A percentile compares a stretch with the other conserved stretches of the same genome.
phyloP scores from a whole-genome alignment of 805 yeast species.

The Candida krabiensis region DNA sequence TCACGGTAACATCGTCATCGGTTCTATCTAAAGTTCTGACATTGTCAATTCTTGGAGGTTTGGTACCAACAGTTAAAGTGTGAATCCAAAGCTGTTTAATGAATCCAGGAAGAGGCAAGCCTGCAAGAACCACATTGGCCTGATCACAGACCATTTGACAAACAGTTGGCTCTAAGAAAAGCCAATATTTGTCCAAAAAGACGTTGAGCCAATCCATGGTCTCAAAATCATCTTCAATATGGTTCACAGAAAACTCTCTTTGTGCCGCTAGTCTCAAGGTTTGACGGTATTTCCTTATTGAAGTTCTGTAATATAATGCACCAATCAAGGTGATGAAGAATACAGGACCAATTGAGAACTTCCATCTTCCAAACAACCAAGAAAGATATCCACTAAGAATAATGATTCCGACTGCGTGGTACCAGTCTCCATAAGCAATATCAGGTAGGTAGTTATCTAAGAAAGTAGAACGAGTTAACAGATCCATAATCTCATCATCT shows the following conservation, averaged over 20 bases:
- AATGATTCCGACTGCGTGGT: constrained; percentile 77
- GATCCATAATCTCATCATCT: constrained; percentile 72
- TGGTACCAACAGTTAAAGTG: constrained; percentile 88
- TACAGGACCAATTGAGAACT: constrained; percentile 77
- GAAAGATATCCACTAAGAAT: constrained; percentile 68
- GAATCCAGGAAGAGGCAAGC: constrained; percentile 77
- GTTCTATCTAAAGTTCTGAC: constrained; percentile 91
- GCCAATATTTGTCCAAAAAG: constrained; percentile 90
- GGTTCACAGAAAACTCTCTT: constrained; percentile 77
- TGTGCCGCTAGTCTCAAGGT: constrained; percentile 76
- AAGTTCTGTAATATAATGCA: constrained; percentile 75
- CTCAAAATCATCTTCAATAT: constrained; percentile 86
- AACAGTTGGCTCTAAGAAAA: constrained; percentile 82
- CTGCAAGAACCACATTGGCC: constrained; percentile 80
- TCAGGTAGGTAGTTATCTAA: constrained; percentile 78
- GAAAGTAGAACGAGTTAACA: constrained; percentile 66
- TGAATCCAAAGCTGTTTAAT: constrained; percentile 83
- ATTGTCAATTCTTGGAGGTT: constrained; percentile 89
- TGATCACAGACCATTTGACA: constrained; percentile 83
- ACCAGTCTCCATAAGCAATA: constrained; percentile 90
- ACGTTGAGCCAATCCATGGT: constrained; percentile 94
- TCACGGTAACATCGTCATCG: constrained; percentile 88
- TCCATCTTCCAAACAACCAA: constrained; percentile 75
- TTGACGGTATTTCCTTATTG: constrained; percentile 77
- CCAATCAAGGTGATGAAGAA: constrained; percentile 66